Evolutionary conservation across 306 rosid species (phyloP), one percentile per base, ranked within the genome.

Genomic region (Casuarina glauca): DNA sequence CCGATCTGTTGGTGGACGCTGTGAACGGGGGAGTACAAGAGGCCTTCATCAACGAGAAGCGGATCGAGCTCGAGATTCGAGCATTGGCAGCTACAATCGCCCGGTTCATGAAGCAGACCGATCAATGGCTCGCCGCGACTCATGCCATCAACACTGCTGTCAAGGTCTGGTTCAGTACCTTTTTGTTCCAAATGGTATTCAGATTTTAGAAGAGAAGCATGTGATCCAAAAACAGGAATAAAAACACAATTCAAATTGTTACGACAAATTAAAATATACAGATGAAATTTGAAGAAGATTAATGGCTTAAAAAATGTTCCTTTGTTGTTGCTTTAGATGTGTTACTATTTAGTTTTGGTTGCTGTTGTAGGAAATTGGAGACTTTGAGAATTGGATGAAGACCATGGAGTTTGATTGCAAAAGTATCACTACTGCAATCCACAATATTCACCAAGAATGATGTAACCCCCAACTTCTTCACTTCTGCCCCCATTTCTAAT

Each of bases 111-210:
- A 95, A 91, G 78, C 97, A 91, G 81, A 89, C 97, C 9, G 97
- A 93, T 88, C 97, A 95, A 5, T 95, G 96, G 97, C 97, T 95
- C 58, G 54, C 87, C 68, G 80, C 93, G 39, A 86, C 99, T 74
- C 95, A 82, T 77, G 80, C 93, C 58, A 76, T 95, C 35, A 95
- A 95, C 83, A 81, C 91, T 11, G 96, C 93, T 49, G 85, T 95
- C 57, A 95, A 95, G 97, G 99, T 90, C 64, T 0, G 0, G 11
- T 8, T 48, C 62, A 3, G 46, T 75, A 3, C 9, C 41, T 5
- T 38, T 17, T 32, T 17, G 9, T 38, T 11, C 32, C 32, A 26
- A 0, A 26, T 26, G 32, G 0, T 26, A 26, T 26, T 26, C 32
- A 26, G 32, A 26, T 26, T 26, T 26, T 26, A 26, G 32, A 26